Evolutionary conservation across 331 rosid genomes (phyloP), one percentile per base, ranked within the genome.

Genomic region (Phaseolus coccineus): DNA sequence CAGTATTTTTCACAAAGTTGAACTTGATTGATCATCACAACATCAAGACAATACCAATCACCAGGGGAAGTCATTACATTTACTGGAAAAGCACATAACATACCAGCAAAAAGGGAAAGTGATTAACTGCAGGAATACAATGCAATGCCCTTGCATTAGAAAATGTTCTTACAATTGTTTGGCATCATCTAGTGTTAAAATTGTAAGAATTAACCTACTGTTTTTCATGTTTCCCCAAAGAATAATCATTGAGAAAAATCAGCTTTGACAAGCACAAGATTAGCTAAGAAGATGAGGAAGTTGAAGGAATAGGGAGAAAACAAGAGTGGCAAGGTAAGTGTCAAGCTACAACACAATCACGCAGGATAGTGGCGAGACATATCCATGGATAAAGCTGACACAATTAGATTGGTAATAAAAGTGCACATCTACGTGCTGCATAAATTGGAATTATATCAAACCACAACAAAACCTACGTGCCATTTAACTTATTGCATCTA

Each of bases 81-180:
- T 74, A 78, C 50, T 73, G 71, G 71, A 70, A 86, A 82, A 57
- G 65, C 70, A 50, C 55, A 57, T 15, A 79, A 74, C 70, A 71
- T 42, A 66, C 62, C 25, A 25, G 59, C 4, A 59, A 64, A 56
- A 77, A 65, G 1, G 40, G 83, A 58, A 77, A 71, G 69, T 22
- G 30, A 47, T 30, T n/a, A 79, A 50, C 71, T 74, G 52, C 31
- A 69, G 56, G 8, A 47, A 79, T 28, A 63, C 8, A 53, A 50
- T 30, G 50, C 48, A 50, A 50, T 52, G 39, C 75, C 46, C 25
- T 74, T 8, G 46, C 14, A 35, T 5, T 37, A 37, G 11, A 8
- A 40, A 40, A 40, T 40, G 46, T 40, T 40, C 46, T 40, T 40
- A 40, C 46, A 40, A 7, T 40, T 40, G 46, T 7, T 40, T 40